These are phyloP conservation scores for Mediolabrus comicus DNA, from an alignment of 108 stramenopile species.

Conservation along the genomic window DNA sequence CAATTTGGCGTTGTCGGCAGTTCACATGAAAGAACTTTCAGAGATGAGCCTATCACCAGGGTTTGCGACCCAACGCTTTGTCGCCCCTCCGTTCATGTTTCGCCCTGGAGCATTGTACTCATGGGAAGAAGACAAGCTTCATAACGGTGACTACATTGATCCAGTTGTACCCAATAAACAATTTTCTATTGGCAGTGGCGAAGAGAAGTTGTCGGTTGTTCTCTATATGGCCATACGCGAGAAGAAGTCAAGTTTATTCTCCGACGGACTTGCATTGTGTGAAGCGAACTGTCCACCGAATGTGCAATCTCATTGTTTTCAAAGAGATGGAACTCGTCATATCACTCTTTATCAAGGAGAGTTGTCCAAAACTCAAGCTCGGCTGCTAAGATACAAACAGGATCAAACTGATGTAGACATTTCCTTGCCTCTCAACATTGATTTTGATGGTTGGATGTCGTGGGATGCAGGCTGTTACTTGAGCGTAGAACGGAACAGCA, in stretches of 20 bases:
- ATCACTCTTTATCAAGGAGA: background rate
- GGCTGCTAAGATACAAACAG: background rate
- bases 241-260: background rate
- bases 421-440: background rate
- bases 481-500: background rate
- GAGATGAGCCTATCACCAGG: conserved; percentile 14
- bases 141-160: background rate
- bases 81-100: conserved; percentile 80
- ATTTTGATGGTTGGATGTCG: background rate
- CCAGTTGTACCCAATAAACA: background rate
- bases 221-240: background rate
- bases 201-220: background rate
- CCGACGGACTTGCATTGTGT: background rate
- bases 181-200: background rate
- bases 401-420: background rate
- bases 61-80: conserved; percentile 61
- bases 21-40: conserved; percentile 64
- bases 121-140: conserved; percentile 41
- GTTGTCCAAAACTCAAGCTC: background rate
- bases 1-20: conserved; percentile 25
- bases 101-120: conserved; percentile 51
- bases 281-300: background rate
- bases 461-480: background rate
- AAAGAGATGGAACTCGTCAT: background rate
- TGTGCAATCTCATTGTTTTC: background rate